phyloP scores from a whole-genome alignment of 139 green algal genomes.

The Nannochloris sp. region DNA sequence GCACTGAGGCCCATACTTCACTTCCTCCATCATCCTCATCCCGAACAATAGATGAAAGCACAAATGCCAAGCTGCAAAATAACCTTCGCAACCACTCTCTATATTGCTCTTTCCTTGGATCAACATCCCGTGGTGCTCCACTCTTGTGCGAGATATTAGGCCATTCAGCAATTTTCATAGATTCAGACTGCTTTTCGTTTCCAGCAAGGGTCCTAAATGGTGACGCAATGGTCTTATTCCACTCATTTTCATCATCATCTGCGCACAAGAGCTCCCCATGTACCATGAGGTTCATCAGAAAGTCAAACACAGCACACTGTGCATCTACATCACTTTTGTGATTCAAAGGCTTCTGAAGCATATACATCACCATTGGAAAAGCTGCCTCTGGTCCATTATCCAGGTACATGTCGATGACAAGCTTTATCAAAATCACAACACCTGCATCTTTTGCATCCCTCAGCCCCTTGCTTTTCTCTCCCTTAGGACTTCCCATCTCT shows the following conservation, averaged over 20 bases:
- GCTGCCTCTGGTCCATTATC: slow-evolving; percentile 25
- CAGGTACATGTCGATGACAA: slow-evolving; percentile 62
- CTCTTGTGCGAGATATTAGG: neutral
- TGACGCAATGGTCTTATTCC: too few species aligned
- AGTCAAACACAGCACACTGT: slow-evolving; percentile 47
- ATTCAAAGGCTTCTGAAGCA: slow-evolving; percentile 43
- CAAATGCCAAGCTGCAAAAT: slow-evolving; percentile 46
- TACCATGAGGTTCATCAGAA: slow-evolving; percentile 63
- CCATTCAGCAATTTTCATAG: neutral
- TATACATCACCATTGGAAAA: slow-evolving; percentile 48
- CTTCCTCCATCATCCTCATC: slow-evolving; percentile 11
- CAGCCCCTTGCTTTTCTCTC: neutral
- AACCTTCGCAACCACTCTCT: slow-evolving; percentile 57
- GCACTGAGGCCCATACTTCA: slow-evolving; percentile 52
- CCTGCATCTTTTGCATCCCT: slow-evolving; percentile 26
- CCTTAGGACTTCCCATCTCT: neutral
- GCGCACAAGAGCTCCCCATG: slow-evolving; percentile 37
- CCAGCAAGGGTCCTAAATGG: too few species aligned
- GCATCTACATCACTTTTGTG: neutral
- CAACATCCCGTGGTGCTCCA: neutral
- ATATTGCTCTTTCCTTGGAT: slow-evolving; percentile 22
- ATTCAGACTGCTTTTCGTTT: neutral
- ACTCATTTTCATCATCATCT: neutral
- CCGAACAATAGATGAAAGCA: slow-evolving; percentile 12
- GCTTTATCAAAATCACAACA: slow-evolving; percentile 52